Evolutionary conservation across 805 yeast genomes (phyloP), one percentile per base, ranked within the genome.

Genomic region (Babjeviella inositovora): DNA sequence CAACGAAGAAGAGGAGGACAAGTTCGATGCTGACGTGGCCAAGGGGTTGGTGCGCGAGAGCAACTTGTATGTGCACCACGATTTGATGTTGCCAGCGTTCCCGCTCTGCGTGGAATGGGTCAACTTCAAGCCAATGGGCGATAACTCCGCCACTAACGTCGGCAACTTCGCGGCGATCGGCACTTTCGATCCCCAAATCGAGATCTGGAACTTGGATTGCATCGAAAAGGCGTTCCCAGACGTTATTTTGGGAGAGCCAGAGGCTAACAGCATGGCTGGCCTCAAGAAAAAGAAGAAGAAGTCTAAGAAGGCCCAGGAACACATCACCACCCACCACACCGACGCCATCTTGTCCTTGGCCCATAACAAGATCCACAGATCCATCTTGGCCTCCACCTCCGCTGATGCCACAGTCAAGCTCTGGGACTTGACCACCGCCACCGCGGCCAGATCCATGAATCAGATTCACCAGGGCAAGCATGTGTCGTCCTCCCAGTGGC

Each of bases 21-120:
- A 62, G 29, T 39, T 51, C 17, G 85, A 76, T 38, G 70, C 70
- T n/a, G 81, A 74, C 43, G 80, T 70, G 9, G 77, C 79, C 23
- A 66, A 59, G 33, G 92, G 87, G 8, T 45, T 69, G 38, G 62
- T 64, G 18, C 65, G 92, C 53, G 90, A 70, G 23, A 64, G 74
- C 25, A 68, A 73, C 18, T 53, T 90, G 32, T 90, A 90, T 41
- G 90, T 87, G 23, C 98, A 90, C 44, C 98, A 90, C 48, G 98
- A 90, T 46, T 52, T 87, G 35, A 82, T 90, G 95, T 62, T 90
- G 30, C 98, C 98, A 2, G 77, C 95, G 2, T 87, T 90, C 62
- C 98, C 98, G 19, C 61, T 90, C 30, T 82, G 96, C 45, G 85
- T 85, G 16, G 98, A 90, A 49, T 87, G 97, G 97, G 47, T 90